Evolutionary conservation across 2,329 filamentous ascomycete species (phyloP).

Genomic region (Myriosclerotinia scirpicola): DNA sequence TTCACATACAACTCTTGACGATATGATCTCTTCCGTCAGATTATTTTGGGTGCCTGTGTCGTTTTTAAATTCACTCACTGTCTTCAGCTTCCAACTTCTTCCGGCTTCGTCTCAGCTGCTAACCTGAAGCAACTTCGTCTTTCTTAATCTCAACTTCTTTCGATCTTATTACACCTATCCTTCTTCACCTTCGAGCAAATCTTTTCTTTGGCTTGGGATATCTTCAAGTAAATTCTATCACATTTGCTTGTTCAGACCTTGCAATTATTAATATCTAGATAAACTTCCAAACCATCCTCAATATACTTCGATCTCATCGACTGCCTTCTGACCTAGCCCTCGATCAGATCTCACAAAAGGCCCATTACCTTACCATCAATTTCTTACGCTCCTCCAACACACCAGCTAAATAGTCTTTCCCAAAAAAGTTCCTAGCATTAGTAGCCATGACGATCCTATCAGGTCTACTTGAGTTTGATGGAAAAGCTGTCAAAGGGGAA

Average conservation of each 20-base stretch:
- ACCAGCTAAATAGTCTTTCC: not conserved
- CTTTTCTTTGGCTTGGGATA: not conserved
- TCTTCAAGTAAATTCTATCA: not conserved
- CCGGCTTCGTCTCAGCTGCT: not conserved
- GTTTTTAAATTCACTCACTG: not conserved
- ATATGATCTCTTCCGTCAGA: not conserved
- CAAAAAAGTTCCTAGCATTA: not conserved
- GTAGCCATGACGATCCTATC: slow-evolving; percentile 18
- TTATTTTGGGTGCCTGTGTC: not conserved
- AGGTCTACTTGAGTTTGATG: slow-evolving; percentile 10
- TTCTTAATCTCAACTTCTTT: not conserved
- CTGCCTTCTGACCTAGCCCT: not conserved
- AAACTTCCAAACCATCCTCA: not conserved
- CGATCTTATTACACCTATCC: not conserved
- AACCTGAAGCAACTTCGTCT: not conserved
- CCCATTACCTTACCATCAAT: too few relatives aligned
- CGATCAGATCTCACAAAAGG: not conserved
- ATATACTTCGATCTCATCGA: not conserved
- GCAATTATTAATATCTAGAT: not conserved
- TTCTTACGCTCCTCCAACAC: not conserved
- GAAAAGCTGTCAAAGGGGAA: slow-evolving; percentile 19
- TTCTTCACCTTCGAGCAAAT: not conserved
- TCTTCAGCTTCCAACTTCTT: not conserved
- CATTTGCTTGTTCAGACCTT: not conserved
- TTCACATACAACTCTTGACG: not conserved